Conservation (phyloP, 306 rosid species). For the Begonia masoniana region DNA sequence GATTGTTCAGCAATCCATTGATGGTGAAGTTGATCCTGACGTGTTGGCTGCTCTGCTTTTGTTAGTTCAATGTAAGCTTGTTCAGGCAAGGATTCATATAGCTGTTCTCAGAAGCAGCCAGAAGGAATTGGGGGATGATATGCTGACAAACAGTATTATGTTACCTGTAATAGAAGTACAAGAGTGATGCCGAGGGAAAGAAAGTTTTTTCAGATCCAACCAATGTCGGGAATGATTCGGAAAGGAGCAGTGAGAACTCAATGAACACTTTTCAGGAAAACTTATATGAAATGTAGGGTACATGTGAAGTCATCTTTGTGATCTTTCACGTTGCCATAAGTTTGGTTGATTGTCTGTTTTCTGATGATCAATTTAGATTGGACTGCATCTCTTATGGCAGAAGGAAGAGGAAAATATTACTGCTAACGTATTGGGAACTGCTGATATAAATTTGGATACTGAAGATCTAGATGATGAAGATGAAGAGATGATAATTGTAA, state of each 20-base stretch:
- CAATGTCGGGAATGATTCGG: constrained; percentile 22
- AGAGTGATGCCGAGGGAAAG: constrained; percentile 29
- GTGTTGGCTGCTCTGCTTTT: constrained; percentile 1
- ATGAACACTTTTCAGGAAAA: constrained; percentile 22
- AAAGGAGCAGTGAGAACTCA: constrained; percentile 16
- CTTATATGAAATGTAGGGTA: constrained; percentile 55
- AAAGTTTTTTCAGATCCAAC: constrained; percentile 21
- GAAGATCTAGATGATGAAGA: constrained; percentile 29
- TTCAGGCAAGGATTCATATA: constrained; percentile 6
- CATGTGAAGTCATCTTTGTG: constrained; percentile 8
- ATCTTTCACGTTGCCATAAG: constrained; percentile 12
- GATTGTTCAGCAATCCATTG: constrained; percentile 5
- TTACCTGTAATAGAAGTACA: constrained; percentile 11
- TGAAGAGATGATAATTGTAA: constrained; percentile 65
- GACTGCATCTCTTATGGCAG: constrained; percentile 76
- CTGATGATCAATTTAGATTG: constrained; percentile 42
- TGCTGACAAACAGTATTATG: constrained; percentile 9
- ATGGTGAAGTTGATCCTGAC: constrained; percentile 7
- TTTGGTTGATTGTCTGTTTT: constrained; percentile 5
- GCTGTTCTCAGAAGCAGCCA: neutral
- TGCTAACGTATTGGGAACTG: constrained; percentile 24
- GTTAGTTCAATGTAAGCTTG: constrained; percentile 1
- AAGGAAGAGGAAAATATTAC: constrained; percentile 35
- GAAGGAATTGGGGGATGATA: neutral
- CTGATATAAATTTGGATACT: constrained; percentile 21